Evolutionary conservation across 768 basidiomycete species (phyloP).

Genomic region (Kwoniella mangroviensis): DNA sequence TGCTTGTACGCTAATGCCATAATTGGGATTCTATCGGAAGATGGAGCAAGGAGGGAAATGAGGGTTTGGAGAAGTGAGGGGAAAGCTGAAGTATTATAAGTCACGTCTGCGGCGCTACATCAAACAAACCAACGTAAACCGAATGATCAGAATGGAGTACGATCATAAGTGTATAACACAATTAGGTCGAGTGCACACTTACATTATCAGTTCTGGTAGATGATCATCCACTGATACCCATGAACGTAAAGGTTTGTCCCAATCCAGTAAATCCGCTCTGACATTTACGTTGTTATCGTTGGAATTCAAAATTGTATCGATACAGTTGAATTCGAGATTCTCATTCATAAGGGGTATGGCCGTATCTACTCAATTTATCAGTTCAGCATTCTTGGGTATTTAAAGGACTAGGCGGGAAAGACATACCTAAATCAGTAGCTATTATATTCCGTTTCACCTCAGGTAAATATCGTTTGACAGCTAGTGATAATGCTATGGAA

Average conservation of each 20-base stretch:
- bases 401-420: background rate
- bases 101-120: slow-evolving; percentile 84
- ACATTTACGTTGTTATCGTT: slow-evolving; percentile 2
- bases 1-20: slow-evolving; percentile 85
- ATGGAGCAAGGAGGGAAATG: slow-evolving; percentile 59
- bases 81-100: slow-evolving; percentile 88
- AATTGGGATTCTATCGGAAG: slow-evolving; percentile 56
- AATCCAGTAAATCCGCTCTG: slow-evolving; percentile 66
- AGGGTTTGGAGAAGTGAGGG: slow-evolving; percentile 75
- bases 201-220: slow-evolving; percentile 70
- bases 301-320: background rate
- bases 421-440: slow-evolving; percentile 76
- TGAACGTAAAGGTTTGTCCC: slow-evolving; percentile 70
- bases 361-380: slow-evolving; percentile 63
- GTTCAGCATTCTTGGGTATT: slow-evolving; percentile 1
- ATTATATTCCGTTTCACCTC: slow-evolving; percentile 57
- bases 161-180: background rate
- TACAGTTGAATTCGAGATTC: slow-evolving; percentile 64
- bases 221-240: slow-evolving; percentile 47
- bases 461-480: slow-evolving; percentile 35
- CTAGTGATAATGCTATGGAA: slow-evolving; percentile 67
- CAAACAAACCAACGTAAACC: no score
- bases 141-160: slow-evolving; percentile 1
- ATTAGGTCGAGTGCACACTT: slow-evolving; percentile 51
- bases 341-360: slow-evolving; percentile 78